Conservation (phyloP, 163 green algal genomes). For the Chloromonas sp. region DNA sequence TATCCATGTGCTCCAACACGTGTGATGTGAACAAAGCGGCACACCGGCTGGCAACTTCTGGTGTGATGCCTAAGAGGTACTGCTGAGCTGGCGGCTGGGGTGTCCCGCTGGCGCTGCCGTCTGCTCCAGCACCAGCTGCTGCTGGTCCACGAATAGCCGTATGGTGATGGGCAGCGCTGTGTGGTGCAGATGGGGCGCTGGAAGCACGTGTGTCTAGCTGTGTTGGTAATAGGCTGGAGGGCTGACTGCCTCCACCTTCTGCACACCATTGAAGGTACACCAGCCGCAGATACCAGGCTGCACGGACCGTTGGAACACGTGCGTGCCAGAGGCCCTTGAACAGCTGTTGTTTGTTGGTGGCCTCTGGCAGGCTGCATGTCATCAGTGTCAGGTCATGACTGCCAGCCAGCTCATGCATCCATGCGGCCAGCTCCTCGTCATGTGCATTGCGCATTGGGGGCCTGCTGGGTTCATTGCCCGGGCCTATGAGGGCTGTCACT, state of each 20-base stretch:
- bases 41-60: background rate
- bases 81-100: background rate
- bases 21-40: background rate
- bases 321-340: background rate
- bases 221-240: too few species aligned
- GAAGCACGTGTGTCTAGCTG: too few species aligned
- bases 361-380: background rate
- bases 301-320: background rate
- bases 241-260: background rate
- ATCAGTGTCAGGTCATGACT: background rate
- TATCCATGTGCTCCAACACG: background rate
- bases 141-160: too few species aligned
- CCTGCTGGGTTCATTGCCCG: background rate
- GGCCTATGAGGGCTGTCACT: too few species aligned
- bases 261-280: background rate
- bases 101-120: background rate
- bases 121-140: too few species aligned
- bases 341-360: background rate
- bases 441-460: background rate
- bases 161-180: too few species aligned
- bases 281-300: background rate
- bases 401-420: background rate
- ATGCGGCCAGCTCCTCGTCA: background rate
- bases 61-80: background rate
- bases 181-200: too few species aligned